Evolutionary conservation across 164 flowering plant genomes (phyloP), one percentile per base, ranked within the genome.

Genomic region (Echeveria elegans): DNA sequence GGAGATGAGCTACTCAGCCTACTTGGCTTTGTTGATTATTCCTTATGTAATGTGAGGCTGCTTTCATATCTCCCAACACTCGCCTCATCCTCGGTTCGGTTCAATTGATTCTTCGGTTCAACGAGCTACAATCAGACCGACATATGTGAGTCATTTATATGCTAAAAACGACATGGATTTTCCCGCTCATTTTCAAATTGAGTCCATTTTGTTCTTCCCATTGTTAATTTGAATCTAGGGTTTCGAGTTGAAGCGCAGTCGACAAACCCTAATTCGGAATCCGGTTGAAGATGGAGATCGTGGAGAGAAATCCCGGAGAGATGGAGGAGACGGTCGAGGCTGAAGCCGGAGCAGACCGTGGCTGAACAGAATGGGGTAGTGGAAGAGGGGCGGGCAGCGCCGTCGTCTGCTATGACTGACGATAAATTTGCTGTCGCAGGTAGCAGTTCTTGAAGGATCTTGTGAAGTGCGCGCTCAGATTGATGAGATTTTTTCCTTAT

Each of bases 391-490:
- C 61, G 10, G 61, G 47, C 19, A 14, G 19, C 47, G 19, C 61
- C 85, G 63, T 53, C 77, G 43, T 68, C 82, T 29, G 23, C 26
- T 50, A 19, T 70, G 48, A n/a, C 74, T 41, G 80, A 83, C 7
- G 85, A 86, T 41, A 86, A 90, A 75, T 67, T 93, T 43, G 80
- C 74, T 15, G 96, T 93, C 41, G 88, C 97, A 6, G 94, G 98
- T 90, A 68, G 56, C 28, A 2, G 5, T 50, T 50, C n/a, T 63
- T 56, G 11, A 37, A 37, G 26, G n/a, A n/a, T n/a, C n/a, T n/a
- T n/a, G n/a, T n/a, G n/a, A n/a, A n/a, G n/a, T n/a, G n/a, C n/a
- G n/a, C n/a, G n/a, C n/a, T n/a, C n/a, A n/a, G 23, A 36, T 9
- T 32, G 6, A 10, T 34, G 30, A 4, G 11, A 6, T 64, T 10